Base-by-base conservation (phyloP, 495 filamentous ascomycete genomes). In the Opeltia flavorubescens region DNA sequence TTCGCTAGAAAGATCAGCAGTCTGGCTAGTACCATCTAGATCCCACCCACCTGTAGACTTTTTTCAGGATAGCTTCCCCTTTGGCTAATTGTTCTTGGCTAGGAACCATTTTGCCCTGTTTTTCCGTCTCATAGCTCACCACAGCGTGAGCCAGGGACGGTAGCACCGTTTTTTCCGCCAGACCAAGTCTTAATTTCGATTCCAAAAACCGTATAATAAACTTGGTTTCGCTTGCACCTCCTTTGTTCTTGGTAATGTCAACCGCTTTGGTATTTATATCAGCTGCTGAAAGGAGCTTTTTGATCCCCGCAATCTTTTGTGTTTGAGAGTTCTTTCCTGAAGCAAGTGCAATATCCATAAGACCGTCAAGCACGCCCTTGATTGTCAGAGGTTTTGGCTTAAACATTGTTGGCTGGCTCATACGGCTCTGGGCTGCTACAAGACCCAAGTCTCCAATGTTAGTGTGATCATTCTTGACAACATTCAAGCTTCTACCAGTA, bases 371-470 rank as follows among this genome's bases (percentile, higher is more conserved):
- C 1, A 98, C 89, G 17, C 84, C 85, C 33, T 72, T 74, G 4
- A 98, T 73, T 1, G 88, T 95, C 55, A 98, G 68, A 18, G 88
- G 70, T 60, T 94, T 95, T 2, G 88, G 93, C 60, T 91, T 89
- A 70, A 95, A 94, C 84, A 98, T 94, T 1, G 93, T 96, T 9
- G 82, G 83, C 58, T 98, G 91, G 41, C 87, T 95, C 17, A 78
- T 82, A 61, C 93, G 75, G 60, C 86, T 94, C 64, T 96, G 95
- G 24, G 91, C 86, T 20, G 91, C 91, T 1, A 98, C 91, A 43
- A 96, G 69, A 13, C 91, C 91, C 17, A 98, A 70, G 61, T 98
- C 91, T 21, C 91, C 91, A 59, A 95, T 93, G 54, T 95, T 86
- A 53, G 87, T 86, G 50, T 98, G 91, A 55, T 98, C 91, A 31